phyloP scores from a whole-genome alignment of 352 stramenopile species.

The Phytophthora vignae region DNA sequence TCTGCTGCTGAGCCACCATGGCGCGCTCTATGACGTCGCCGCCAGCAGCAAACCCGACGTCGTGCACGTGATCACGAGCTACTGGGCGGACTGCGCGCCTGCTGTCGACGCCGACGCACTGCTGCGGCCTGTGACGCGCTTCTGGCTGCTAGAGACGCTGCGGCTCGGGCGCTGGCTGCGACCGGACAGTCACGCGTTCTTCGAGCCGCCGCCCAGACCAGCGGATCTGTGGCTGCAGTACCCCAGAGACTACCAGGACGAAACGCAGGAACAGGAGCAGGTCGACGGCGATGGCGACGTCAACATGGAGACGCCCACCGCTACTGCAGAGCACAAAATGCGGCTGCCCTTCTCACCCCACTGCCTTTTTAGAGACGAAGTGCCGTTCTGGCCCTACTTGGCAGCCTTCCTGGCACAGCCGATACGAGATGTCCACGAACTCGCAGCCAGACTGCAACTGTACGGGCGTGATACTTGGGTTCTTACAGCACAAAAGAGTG shows the following conservation, averaged over 20 bases:
- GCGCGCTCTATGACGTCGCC: conserved; percentile 16
- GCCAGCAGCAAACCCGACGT: neutral
- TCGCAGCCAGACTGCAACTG: conserved; percentile 50
- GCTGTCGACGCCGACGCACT: neutral
- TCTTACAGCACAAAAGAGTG: neutral
- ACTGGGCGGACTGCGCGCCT: conserved; percentile 49
- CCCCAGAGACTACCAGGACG: conserved; percentile 44
- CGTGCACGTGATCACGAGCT: conserved; percentile 61
- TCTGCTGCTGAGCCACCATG: conserved; percentile 24
- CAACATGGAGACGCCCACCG: conserved; percentile 20
- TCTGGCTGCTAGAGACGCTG: conserved; percentile 64
- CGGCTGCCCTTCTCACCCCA: conserved; percentile 57
- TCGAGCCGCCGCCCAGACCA: conserved; percentile 42
- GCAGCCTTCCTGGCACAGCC: conserved; percentile 54
- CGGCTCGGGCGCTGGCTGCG: conserved; percentile 46
- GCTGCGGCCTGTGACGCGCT: conserved; percentile 51
- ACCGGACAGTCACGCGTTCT: conserved; percentile 50
- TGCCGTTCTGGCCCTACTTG: conserved; percentile 82
- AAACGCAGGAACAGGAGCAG: conserved; percentile 2
- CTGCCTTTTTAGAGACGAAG: conserved; percentile 36
- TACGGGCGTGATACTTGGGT: conserved; percentile 28
- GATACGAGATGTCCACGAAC: conserved; percentile 46
- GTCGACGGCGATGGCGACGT: conserved; percentile 27
- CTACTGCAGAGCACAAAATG: conserved; percentile 20
- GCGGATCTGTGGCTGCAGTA: conserved; percentile 43